Conservation (phyloP, 176 grass and related monocot species). For the Phyllostachys edulis region DNA sequence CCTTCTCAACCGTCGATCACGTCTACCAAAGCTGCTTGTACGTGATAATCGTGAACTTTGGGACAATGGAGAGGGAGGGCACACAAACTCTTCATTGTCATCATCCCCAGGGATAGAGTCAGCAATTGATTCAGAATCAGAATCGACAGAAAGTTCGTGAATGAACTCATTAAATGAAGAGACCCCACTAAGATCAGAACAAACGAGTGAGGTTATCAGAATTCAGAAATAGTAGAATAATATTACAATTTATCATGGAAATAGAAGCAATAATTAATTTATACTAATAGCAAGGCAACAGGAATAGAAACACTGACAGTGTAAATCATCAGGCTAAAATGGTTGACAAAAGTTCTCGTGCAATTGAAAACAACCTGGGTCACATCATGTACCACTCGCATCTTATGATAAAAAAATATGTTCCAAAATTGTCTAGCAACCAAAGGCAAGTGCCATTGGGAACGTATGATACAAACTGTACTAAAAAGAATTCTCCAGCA, state of each 20-base stretch:
- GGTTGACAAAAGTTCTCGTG: not conserved
- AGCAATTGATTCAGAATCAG: constrained; percentile 55
- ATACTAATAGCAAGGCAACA: not conserved
- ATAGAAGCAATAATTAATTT: not conserved
- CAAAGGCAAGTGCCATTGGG: not conserved
- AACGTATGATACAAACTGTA: not conserved
- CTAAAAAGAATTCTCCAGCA: not conserved
- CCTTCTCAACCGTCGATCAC: constrained; percentile 59
- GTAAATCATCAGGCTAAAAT: constrained; percentile 5
- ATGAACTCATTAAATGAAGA: constrained; percentile 97
- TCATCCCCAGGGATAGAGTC: constrained; percentile 74
- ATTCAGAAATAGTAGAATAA: constrained; percentile 11
- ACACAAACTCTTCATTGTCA: constrained; percentile 67
- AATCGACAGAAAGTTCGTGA: constrained; percentile 84
- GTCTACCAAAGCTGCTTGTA: constrained; percentile 61
- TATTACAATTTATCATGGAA: not conserved
- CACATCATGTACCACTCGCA: not conserved
- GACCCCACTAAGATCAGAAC: constrained; percentile 59
- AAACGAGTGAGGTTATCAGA: constrained; percentile 23
- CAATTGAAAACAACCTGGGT: not conserved
- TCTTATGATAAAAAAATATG: not conserved
- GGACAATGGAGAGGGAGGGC: constrained; percentile 69
- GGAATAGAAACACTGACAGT: not conserved
- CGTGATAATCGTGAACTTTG: constrained; percentile 75
- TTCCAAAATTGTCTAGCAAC: not conserved